Base-by-base conservation (phyloP, 179 eudicot genomes). In the Amaranthus tricolor region DNA sequence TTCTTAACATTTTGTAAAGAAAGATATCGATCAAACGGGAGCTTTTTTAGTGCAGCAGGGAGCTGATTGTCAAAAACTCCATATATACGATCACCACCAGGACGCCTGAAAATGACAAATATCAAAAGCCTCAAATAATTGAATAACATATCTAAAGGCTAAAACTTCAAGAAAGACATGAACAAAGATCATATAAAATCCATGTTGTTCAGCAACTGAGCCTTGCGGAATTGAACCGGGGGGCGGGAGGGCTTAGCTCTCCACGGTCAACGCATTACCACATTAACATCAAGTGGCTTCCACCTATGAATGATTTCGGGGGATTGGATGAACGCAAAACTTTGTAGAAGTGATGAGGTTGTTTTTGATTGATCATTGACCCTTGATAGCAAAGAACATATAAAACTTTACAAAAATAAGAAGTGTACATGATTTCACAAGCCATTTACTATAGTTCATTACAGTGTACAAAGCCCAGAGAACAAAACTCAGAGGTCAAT, bases 61-160 rank as follows among this genome's bases (percentile, higher is more conserved):
- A 94, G 92, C 88, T 94, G 96, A 81, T 94, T 77, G 85, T 94
- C 98, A 79, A 94, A 94, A 79, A 94, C 97, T 62, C 92, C 92
- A 86, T 92, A 94, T 24, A 94, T 89, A 47, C 94, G 86, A 83
- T 88, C 92, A 74, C 97, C 98, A 49, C 94, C 98, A 40, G 98
- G 89, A 72, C 98, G 96, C 79, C 97, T 94, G 84, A 54, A 82
- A 82, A 14, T 61, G 21, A 24, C 63, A 65, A 63, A 76, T 5
- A 15, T 61, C 16, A 69, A 15, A 68, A 52, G 52, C 45, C 59
- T 11, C 66, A 16, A 10, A 43, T 47, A 76, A 20, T 75, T 15
- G 7, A 7, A 47, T 2, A 56, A 70, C 16, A 49, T 15, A 21
- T 11, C 45, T 12, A 21, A 43, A 70, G 20, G 9, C 44, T 64